Percentiles rank a stretch among this genome's conserved stretches.
These are phyloP conservation scores for Aureobasidium vineae DNA, from an alignment of 2,329 filamentous ascomycete species.

Conservation along the genomic window DNA sequence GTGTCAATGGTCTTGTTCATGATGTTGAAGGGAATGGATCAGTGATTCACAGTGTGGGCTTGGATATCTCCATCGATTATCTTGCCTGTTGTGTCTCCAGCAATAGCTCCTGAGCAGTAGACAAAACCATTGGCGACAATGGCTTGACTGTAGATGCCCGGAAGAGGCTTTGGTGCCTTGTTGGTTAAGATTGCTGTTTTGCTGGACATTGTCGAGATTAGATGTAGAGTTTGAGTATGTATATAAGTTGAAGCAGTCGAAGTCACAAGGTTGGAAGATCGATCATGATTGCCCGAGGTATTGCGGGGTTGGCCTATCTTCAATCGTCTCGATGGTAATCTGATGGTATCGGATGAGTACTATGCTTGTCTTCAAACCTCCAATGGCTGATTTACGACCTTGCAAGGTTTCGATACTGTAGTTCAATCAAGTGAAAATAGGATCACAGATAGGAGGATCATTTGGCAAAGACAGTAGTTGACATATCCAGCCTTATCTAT, in stretches of 20 bases:
- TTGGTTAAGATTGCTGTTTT: slow-evolving; percentile 26
- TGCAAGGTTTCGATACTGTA: background rate
- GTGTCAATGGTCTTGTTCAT: background rate
- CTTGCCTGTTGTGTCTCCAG: slow-evolving; percentile 57
- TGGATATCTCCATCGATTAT: slow-evolving; percentile 58
- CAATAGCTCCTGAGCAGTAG: slow-evolving; percentile 67
- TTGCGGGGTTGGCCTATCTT: slow-evolving; percentile 20
- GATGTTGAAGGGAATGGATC: background rate
- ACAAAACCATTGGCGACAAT: slow-evolving; percentile 59
- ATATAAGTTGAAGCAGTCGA: background rate
- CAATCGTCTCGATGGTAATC: slow-evolving; percentile 5
- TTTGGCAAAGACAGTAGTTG: background rate
- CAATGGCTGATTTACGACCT: background rate
- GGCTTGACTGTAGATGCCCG: slow-evolving; percentile 38
- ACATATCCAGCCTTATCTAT: slow-evolving; percentile 1
- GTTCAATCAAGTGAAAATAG: background rate
- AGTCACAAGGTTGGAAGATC: background rate
- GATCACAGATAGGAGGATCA: background rate
- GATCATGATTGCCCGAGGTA: too few species aligned
- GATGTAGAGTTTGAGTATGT: background rate
- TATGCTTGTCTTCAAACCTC: background rate
- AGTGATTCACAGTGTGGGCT: slow-evolving; percentile 51
- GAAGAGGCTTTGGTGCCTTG: slow-evolving; percentile 27
- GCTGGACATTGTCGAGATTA: slow-evolving; percentile 17
- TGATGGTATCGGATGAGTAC: background rate